These are phyloP conservation scores for Apiospora malaysiana DNA, from an alignment of 2,329 filamentous ascomycete species.

Conservation along the genomic window DNA sequence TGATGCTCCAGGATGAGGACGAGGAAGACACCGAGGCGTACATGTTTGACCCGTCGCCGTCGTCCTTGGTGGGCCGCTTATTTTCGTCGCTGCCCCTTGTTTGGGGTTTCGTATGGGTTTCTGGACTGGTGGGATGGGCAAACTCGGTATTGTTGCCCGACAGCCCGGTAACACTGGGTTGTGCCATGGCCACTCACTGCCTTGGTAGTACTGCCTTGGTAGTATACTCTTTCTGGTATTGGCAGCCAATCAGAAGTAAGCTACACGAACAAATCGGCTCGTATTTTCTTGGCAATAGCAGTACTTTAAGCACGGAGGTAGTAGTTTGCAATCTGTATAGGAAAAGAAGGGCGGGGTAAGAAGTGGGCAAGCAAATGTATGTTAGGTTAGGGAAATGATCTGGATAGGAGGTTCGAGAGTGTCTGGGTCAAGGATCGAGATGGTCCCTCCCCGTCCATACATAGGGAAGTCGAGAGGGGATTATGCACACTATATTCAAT, in stretches of 20 bases:
- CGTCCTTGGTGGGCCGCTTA: background rate
- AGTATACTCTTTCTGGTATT: background rate
- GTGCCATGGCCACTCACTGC: slow-evolving; percentile 8
- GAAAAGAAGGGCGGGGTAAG: background rate
- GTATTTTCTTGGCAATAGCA: background rate
- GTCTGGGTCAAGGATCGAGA: background rate
- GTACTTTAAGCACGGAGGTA: background rate
- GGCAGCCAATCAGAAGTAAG: slow-evolving; percentile 15
- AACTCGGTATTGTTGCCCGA: background rate
- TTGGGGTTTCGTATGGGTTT: background rate
- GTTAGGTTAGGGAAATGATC: background rate
- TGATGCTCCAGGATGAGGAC: background rate
- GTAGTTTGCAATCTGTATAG: background rate
- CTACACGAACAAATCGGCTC: background rate
- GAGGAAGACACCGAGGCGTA: background rate
- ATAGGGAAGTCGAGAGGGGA: background rate
- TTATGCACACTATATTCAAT: background rate
- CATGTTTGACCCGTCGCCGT: background rate
- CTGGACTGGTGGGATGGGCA: background rate
- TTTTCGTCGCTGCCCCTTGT: background rate
- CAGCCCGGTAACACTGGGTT: background rate
- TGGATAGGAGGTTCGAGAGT: background rate
- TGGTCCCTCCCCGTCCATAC: too few species aligned
- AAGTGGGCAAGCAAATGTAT: background rate
- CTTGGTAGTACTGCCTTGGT: background rate